Evolutionary conservation across 2,329 filamentous ascomycete genomes (phyloP).

Genomic region (Passalora sequoiae): DNA sequence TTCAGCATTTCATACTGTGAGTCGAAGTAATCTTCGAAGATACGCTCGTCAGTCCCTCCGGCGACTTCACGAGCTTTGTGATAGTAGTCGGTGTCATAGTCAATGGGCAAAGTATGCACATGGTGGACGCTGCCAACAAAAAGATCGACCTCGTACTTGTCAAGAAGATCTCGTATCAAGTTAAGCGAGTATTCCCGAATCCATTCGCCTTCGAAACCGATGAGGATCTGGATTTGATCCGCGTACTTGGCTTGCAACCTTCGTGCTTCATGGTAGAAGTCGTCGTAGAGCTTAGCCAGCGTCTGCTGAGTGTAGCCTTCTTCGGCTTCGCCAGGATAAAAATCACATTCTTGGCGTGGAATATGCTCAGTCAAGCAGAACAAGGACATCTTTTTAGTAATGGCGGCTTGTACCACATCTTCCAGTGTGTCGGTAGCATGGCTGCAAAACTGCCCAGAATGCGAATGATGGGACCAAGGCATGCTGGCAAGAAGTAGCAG

Average conservation of each 20-base stretch:
- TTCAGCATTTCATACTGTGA: slow-evolving; percentile 75
- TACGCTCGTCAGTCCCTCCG: slow-evolving; percentile 62
- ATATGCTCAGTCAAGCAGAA: slow-evolving; percentile 95
- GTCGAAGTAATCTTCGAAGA: slow-evolving; percentile 85
- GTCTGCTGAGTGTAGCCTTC: slow-evolving; percentile 38
- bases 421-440: slow-evolving; percentile 85
- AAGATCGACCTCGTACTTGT: slow-evolving; percentile 68
- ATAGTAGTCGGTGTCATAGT: slow-evolving; percentile 71
- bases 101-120: slow-evolving; percentile 78
- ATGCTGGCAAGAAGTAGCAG: slow-evolving; percentile 44
- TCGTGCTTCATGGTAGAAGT: slow-evolving; percentile 70
- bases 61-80: slow-evolving; percentile 53
- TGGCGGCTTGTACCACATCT: slow-evolving; percentile 73
- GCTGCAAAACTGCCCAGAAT: slow-evolving; percentile 95
- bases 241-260: slow-evolving; percentile 68
- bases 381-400: slow-evolving; percentile 70
- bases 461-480: slow-evolving; percentile 97
- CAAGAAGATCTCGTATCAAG: slow-evolving; percentile 55
- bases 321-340: slow-evolving; percentile 77
- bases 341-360: slow-evolving; percentile 70
- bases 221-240: slow-evolving; percentile 65
- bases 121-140: slow-evolving; percentile 94
- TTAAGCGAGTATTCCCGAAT: slow-evolving; percentile 64
- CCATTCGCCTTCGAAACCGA: slow-evolving; percentile 93
- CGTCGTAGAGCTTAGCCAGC: slow-evolving; percentile 54